Base-by-base conservation (phyloP, 768 basidiomycete species). In the Calocybe cyanea region DNA sequence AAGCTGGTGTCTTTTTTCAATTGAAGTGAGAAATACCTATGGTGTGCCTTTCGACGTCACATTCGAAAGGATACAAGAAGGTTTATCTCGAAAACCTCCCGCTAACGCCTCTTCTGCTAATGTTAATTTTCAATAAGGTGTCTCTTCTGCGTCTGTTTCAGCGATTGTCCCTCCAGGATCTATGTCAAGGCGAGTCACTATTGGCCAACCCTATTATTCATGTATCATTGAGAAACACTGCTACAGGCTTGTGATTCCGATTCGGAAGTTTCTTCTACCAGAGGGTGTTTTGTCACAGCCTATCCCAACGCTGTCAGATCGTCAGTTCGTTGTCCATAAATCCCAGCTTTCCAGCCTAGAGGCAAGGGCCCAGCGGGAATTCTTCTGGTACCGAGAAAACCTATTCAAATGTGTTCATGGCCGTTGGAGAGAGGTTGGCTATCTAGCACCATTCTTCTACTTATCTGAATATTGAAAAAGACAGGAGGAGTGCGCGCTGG, bases 351-450 rank as follows among this genome's bases (percentile, higher is more conserved):
- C 83, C 1, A 60, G 65, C 9, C 67, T 64, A 36, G 84, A 90
- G 53, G 76, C 85, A 49, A 71, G 69, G 34, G 58, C 71, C 8
- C 85, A 92, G 59, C 75, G 82, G 31, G 88, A 92, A 59, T 61
- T 94, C 13, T 99, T 98, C 69, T 99, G 96, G 96, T 95, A 96
- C 61, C 76, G 94, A 28, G 94, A 99, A 62, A 82, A 85, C 51
- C 66, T 99, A 8, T 77, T 98, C 56, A 78, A 78, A 37, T 65
- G 68, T 40, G 61, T 97, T 11, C 70, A 67, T 10, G 85, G 85
- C 8, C 72, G 70, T 14, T 99, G 96, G 96, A 77, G 77, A 58
- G 96, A 98, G 79, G 94, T 92, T 48, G 48, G 77, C 43, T 24
- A 14, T 43, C 42, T 35, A 10, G 13, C 14, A 17, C 7, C n/a